Evolutionary conservation across 345 rosid genomes (phyloP).

Genomic region (Pugionium cornutum): DNA sequence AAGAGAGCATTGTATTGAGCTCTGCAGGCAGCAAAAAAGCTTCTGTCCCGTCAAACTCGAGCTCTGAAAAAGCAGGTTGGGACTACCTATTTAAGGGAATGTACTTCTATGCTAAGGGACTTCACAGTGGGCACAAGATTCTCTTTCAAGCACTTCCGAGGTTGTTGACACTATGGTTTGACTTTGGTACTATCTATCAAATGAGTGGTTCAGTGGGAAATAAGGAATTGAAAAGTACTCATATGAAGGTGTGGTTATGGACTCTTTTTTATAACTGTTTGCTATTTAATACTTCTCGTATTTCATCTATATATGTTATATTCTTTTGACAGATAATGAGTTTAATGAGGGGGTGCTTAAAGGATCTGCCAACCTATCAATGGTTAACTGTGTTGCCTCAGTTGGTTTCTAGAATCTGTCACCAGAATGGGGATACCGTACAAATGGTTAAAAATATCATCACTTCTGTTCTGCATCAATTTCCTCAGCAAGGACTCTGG

Average conservation of each 20-base stretch:
- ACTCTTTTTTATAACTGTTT: slow-evolving; percentile 2
- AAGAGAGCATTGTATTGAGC: slow-evolving; percentile 59
- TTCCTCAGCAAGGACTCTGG: slow-evolving; percentile 95
- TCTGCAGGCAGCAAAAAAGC: slow-evolving; percentile 45
- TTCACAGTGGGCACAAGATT: slow-evolving; percentile 89
- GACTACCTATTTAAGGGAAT: slow-evolving; percentile 70
- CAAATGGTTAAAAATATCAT: slow-evolving; percentile 73
- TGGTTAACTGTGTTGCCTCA: slow-evolving; percentile 96
- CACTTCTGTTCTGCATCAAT: slow-evolving; percentile 78
- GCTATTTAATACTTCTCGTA: slow-evolving; percentile 21
- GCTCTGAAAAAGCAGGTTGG: slow-evolving; percentile 79
- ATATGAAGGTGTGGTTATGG: slow-evolving; percentile 59
- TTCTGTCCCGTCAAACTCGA: slow-evolving; percentile 49
- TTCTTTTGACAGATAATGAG: slow-evolving; percentile 66
- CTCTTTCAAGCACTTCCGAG: slow-evolving; percentile 99
- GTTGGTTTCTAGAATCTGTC: slow-evolving; percentile 96
- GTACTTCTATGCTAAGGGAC: slow-evolving; percentile 87
- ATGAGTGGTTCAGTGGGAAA: slow-evolving; percentile 54
- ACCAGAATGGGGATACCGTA: slow-evolving; percentile 87
- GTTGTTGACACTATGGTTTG: slow-evolving; percentile 93
- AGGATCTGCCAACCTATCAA: slow-evolving; percentile 93
- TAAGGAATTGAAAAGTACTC: slow-evolving; percentile 68
- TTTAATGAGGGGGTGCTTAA: slow-evolving; percentile 88
- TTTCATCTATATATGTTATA: slow-evolving; percentile 1
- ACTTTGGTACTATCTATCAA: slow-evolving; percentile 81